Evolutionary conservation across 768 basidiomycete species (phyloP).

Genomic region (Serendipita sp.): DNA sequence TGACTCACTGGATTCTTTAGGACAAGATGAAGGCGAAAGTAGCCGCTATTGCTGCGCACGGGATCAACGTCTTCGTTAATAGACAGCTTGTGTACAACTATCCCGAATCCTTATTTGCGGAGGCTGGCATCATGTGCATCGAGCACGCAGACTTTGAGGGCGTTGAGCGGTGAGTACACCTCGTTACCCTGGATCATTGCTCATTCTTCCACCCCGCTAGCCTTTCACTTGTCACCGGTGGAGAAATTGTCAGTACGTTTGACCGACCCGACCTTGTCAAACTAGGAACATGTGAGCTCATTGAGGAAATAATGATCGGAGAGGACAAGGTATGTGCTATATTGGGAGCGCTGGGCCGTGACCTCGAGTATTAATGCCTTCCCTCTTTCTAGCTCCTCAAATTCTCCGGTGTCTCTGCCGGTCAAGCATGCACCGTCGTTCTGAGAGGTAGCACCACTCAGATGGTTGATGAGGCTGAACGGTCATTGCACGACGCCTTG

Average conservation of each 20-base stretch:
- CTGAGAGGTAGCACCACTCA: conserved; percentile 93
- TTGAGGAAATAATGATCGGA: conserved; percentile 98
- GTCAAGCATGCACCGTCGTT: conserved; percentile 95
- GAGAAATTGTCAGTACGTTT: conserved; percentile 93
- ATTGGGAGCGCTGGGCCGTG: not conserved
- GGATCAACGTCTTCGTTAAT: conserved; percentile 96
- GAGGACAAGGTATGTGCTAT: conserved; percentile 71
- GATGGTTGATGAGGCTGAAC: conserved; percentile 98
- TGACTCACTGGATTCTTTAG: conserved; percentile 23
- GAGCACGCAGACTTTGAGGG: conserved; percentile 99
- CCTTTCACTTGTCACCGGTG: conserved; percentile 87
- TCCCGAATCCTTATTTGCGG: conserved; percentile 87
- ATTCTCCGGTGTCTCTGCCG: conserved; percentile 97
- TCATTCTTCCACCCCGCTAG: not conserved
- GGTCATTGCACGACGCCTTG: conserved; percentile 92
- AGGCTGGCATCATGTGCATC: conserved; percentile 88
- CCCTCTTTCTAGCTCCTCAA: conserved; percentile 67
- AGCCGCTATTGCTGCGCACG: conserved; percentile 80
- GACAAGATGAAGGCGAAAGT: conserved; percentile 99
- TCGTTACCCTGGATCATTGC: not conserved
- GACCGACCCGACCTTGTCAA: conserved; percentile 84
- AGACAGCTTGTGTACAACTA: conserved; percentile 99
- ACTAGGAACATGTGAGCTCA: conserved; percentile 81
- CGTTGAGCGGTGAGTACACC: conserved; percentile 49
- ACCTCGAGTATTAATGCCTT: conserved; percentile 3